phyloP scores from a whole-genome alignment of 1,284 basidiomycete species.

The Xerocomus amazonicus region DNA sequence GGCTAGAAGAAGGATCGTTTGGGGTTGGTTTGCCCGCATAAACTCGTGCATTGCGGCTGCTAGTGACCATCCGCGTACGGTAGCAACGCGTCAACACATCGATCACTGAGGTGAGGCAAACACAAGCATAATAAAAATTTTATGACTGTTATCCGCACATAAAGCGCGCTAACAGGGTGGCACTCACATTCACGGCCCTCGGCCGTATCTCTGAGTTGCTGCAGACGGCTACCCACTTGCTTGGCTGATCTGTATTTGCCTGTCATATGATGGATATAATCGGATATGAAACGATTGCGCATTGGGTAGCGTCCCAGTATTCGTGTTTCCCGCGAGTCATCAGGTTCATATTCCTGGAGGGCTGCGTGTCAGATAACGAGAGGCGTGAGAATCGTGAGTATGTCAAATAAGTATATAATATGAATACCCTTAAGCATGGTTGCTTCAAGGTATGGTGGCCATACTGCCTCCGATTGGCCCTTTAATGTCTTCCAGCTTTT shows the following conservation, averaged over 20 bases:
- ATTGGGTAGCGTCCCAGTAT: slow-evolving; percentile 68
- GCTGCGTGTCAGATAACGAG: slow-evolving; percentile 20
- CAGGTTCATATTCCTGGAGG: slow-evolving; percentile 63
- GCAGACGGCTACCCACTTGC: slow-evolving; percentile 70
- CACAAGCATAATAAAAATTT: slow-evolving; percentile 21
- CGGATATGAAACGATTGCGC: slow-evolving; percentile 70
- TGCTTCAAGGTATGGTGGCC: slow-evolving; percentile 73
- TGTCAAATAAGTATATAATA: not conserved
- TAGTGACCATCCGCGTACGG: slow-evolving; percentile 24
- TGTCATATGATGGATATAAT: slow-evolving; percentile 61
- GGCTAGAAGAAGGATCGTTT: slow-evolving; percentile 25
- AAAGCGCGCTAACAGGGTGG: slow-evolving; percentile 11
- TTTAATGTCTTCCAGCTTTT: slow-evolving; percentile 73
- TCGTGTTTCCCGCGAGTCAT: slow-evolving; percentile 64
- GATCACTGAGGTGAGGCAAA: slow-evolving; percentile 33
- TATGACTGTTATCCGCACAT: slow-evolving; percentile 31
- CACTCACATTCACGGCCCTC: slow-evolving; percentile 61
- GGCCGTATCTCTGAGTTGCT: slow-evolving; percentile 65
- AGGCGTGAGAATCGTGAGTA: slow-evolving; percentile 18
- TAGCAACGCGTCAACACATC: slow-evolving; percentile 35
- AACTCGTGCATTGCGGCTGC: slow-evolving; percentile 20
- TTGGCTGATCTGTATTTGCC: slow-evolving; percentile 64
- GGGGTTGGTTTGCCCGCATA: slow-evolving; percentile 12
- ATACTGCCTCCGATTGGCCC: slow-evolving; percentile 63
- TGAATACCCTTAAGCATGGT: slow-evolving; percentile 64